A percentile compares a stretch with the other conserved stretches of the same genome.
Conservation (phyloP, 805 yeast species). For the Ogataea trehaloabstinens region DNA sequence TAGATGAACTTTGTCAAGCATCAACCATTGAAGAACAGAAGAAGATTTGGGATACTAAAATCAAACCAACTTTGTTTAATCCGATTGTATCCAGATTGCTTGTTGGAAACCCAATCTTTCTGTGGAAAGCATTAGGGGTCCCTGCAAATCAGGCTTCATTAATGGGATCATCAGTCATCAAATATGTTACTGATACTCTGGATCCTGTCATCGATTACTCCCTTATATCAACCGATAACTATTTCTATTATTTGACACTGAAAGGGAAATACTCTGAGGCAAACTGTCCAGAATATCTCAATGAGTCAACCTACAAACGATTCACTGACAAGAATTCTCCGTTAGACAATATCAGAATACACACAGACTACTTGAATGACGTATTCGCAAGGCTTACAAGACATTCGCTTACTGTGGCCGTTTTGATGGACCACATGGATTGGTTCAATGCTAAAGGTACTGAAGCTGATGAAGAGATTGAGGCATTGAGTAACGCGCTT, state of each 20-base stretch:
- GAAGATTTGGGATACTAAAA: conserved; percentile 57
- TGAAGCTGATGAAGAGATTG: conserved; percentile 66
- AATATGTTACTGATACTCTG: conserved; percentile 72
- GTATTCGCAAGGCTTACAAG: conserved; percentile 65
- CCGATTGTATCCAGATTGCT: conserved; percentile 64
- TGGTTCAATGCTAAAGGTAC: conserved; percentile 72
- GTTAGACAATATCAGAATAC: conserved; percentile 68
- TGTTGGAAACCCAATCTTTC: conserved; percentile 78
- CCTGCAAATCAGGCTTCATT: conserved; percentile 80
- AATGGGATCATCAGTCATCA: conserved; percentile 71
- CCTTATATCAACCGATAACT: conserved; percentile 66
- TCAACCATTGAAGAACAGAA: conserved; percentile 61
- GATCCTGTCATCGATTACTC: conserved; percentile 71
- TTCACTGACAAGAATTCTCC: conserved; percentile 49
- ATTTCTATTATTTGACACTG: conserved; percentile 71
- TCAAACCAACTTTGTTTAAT: conserved; percentile 70
- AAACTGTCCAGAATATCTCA: conserved; percentile 78
- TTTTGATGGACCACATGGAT: conserved; percentile 86
- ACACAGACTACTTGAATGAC: conserved; percentile 76
- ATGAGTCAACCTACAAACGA: conserved; percentile 52
- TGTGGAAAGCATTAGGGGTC: conserved; percentile 90
- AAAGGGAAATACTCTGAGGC: conserved; percentile 55
- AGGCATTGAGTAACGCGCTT: conserved; percentile 60
- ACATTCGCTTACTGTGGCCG: conserved; percentile 61
- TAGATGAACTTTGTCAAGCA: conserved; percentile 55